phyloP scores from a whole-genome alignment of 768 basidiomycete species.

The Porphyrellus cyaneotinctus region DNA sequence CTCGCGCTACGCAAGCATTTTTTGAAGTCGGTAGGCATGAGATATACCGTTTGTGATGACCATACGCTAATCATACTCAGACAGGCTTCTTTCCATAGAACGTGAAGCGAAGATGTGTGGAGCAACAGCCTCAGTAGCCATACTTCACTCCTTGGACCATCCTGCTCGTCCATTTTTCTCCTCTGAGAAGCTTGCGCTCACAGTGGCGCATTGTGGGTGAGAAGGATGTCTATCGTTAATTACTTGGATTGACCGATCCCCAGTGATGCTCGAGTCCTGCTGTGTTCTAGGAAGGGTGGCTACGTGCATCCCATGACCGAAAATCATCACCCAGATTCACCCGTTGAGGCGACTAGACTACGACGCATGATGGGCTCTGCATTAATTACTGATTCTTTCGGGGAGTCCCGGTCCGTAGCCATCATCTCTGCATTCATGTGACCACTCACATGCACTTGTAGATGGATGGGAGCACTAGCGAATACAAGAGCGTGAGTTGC shows the following conservation, averaged over 20 bases:
- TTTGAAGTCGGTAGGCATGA: slow-evolving; percentile 59
- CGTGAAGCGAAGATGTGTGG: slow-evolving; percentile 73
- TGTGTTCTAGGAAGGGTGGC: slow-evolving; percentile 73
- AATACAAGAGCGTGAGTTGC: slow-evolving; percentile 79
- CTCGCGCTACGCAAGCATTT: slow-evolving; percentile 82
- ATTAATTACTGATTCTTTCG: slow-evolving; percentile 89
- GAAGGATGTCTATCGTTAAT: slow-evolving; percentile 18
- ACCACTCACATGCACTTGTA: slow-evolving; percentile 24
- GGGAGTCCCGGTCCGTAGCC: slow-evolving; percentile 70
- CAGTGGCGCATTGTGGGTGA: slow-evolving; percentile 91
- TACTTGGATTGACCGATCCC: slow-evolving; percentile 9
- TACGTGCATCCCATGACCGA: slow-evolving; percentile 85
- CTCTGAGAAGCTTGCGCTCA: slow-evolving; percentile 69
- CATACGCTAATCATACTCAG: slow-evolving; percentile 34
- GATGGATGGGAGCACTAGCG: slow-evolving; percentile 93
- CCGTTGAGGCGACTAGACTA: slow-evolving; percentile 78
- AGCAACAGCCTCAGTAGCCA: slow-evolving; percentile 85
- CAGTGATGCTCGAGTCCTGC: slow-evolving; percentile 86
- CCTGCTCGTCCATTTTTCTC: slow-evolving; percentile 82
- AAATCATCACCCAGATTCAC: slow-evolving; percentile 91
- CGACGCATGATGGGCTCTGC: slow-evolving; percentile 88
- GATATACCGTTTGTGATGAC: background rate
- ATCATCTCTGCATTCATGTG: background rate
- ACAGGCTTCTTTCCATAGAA: slow-evolving; percentile 67
- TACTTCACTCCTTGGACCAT: slow-evolving; percentile 86